Percentiles rank a stretch among this genome's conserved stretches.
Conservation (phyloP, 31 red algal species). For the Odonthalia washingtoniensis region DNA sequence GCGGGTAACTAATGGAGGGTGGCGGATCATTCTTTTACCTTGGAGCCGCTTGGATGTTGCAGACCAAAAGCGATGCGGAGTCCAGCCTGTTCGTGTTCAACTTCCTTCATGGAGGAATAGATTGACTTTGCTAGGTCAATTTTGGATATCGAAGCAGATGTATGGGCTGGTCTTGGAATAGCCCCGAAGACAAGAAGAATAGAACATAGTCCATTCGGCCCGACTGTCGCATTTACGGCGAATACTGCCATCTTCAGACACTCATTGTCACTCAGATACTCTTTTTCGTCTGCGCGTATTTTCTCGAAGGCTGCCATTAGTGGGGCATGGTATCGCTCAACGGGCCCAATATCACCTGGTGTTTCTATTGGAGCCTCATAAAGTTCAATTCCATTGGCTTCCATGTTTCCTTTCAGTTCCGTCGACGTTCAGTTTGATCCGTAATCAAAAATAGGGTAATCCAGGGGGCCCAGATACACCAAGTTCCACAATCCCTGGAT, state of each 20-base stretch:
- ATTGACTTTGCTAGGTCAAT: not conserved
- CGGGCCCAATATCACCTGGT: slow-evolving; percentile 17
- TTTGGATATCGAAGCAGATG: slow-evolving; percentile 20
- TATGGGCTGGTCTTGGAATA: not conserved
- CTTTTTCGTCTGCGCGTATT: too few species aligned
- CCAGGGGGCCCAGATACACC: slow-evolving; percentile 22
- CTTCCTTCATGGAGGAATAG: not conserved
- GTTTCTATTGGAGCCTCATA: slow-evolving; percentile 9
- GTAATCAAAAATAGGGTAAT: slow-evolving; percentile 13
- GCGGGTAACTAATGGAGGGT: too few species aligned
- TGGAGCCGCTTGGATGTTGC: too few species aligned
- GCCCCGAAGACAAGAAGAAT: slow-evolving; percentile 21
- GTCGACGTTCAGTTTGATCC: slow-evolving; percentile 14
- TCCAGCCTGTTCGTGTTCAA: too few species aligned
- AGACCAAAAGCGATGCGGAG: too few species aligned
- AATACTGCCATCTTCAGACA: too few species aligned
- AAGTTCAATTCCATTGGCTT: slow-evolving; percentile 4
- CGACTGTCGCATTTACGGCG: not conserved
- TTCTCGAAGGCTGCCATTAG: slow-evolving; percentile 2
- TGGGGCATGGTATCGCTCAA: slow-evolving; percentile 28
- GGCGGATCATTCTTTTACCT: too few species aligned
- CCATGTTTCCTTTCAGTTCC: not conserved
- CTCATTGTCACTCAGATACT: too few species aligned
- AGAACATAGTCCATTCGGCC: slow-evolving; percentile 14
- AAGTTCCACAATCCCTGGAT: slow-evolving; percentile 3